Evolutionary conservation across 441 rosid species (phyloP), one percentile per base, ranked within the genome.

Genomic region (Populus hybrid): DNA sequence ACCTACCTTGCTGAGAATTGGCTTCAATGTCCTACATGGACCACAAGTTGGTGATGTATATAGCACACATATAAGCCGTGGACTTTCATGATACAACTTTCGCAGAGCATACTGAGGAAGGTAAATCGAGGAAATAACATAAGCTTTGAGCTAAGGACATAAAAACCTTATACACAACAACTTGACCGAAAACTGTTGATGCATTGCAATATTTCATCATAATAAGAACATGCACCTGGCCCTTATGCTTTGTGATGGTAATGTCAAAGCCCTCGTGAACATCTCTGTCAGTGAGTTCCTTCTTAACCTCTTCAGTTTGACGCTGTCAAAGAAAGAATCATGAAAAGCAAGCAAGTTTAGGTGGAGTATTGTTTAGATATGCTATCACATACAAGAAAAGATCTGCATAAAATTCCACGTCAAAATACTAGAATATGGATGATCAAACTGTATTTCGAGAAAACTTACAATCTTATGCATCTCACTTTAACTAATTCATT

Each of bases 1-100:
- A 38, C 64, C 16, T 77, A 95, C 99, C 97, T 90, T 91, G 95
- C 92, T 87, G 75, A 94, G 92, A 86, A 96, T 92, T 82, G 99
- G 99, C 89, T 96, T 96, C 82, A 96, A 87, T 65, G 98, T 96
- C 78, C 98, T 88, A 80, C 99, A 96, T 68, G 98, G 99, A 81
- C 99, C 99, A 78, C 99, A 96, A 40, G 98, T 92, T 79, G 97
- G 98, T 72, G 98, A 66, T 23, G 99, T 96, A 81, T 94, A 92
- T 24, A 96, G 85, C 65, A 96, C 98, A 78, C 92, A 89, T 73
- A 94, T 75, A 83, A 94, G 95, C 85, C 99, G 88, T 28, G 95
- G 93, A 84, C 99, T 96, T 87, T 90, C 98, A 81, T 94, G 99
- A 84, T 96, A 96, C 86, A 96, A 77, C 75, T 96, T 96, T 73